These are phyloP conservation scores for Ogataea pignaliae DNA, from an alignment of 805 yeast genomes.

Conservation along the genomic window DNA sequence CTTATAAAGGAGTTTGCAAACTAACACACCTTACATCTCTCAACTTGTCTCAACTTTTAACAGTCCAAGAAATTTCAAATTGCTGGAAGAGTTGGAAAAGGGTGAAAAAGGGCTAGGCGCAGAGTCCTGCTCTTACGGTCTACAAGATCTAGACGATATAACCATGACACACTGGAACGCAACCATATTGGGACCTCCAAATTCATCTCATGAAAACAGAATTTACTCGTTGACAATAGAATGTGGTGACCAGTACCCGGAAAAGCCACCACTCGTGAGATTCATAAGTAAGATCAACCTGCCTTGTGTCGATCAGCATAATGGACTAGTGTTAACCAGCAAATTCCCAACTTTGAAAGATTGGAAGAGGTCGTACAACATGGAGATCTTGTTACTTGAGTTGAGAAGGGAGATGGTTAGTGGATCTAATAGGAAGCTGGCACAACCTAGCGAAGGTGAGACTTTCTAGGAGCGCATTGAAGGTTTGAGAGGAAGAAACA, in stretches of 20 bases:
- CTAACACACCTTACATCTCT: not conserved
- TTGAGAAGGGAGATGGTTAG: conserved; percentile 87
- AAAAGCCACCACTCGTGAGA: conserved; percentile 75
- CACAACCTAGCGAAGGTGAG: conserved; percentile 90
- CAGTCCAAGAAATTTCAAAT: conserved; percentile 90
- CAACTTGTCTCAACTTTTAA: not conserved
- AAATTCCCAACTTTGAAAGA: conserved; percentile 64
- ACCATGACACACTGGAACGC: conserved; percentile 97
- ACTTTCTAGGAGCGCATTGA: conserved; percentile 28
- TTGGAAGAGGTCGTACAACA: conserved; percentile 89
- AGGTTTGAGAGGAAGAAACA: too few relatives aligned
- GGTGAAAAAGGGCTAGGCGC: conserved; percentile 98
- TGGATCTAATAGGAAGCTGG: conserved; percentile 72
- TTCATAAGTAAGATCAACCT: conserved; percentile 83
- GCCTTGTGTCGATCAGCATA: conserved; percentile 75
- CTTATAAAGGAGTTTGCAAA: too few relatives aligned
- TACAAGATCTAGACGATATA: conserved; percentile 85
- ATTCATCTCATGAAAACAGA: conserved; percentile 78
- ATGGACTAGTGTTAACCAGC: conserved; percentile 50
- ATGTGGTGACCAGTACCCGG: conserved; percentile 86
- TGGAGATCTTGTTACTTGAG: conserved; percentile 90
- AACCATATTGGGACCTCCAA: conserved; percentile 94
- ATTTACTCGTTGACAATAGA: conserved; percentile 78
- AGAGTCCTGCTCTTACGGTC: conserved; percentile 93
- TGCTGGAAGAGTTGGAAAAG: conserved; percentile 93